Evolutionary conservation across 2,329 filamentous ascomycete species (phyloP).

Genomic region (Cryoendolithus antarcticus): DNA sequence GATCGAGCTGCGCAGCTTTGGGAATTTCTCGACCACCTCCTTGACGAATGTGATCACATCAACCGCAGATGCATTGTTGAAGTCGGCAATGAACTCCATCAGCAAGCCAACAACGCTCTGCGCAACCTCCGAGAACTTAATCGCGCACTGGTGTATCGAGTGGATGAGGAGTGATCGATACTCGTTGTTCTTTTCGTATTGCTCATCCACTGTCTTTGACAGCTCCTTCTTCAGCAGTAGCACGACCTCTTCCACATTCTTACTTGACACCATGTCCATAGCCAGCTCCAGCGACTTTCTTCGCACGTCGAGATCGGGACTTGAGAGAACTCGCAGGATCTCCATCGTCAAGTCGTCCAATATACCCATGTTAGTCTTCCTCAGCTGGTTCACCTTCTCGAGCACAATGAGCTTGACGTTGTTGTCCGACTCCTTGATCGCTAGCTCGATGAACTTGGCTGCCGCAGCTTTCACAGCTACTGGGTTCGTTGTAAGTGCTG

Average conservation of each 20-base stretch:
- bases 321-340: slow-evolving; percentile 84
- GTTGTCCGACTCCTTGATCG: slow-evolving; percentile 96
- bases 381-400: slow-evolving; percentile 78
- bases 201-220: slow-evolving; percentile 92
- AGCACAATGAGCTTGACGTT: slow-evolving; percentile 98
- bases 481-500: slow-evolving; percentile 85
- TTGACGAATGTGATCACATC: slow-evolving; percentile 98
- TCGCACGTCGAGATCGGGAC: slow-evolving; percentile 89
- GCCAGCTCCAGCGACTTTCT: slow-evolving; percentile 82
- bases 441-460: slow-evolving; percentile 88
- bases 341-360: slow-evolving; percentile 95
- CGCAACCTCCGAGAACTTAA: slow-evolving; percentile 97
- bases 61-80: slow-evolving; percentile 91
- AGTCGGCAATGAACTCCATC: slow-evolving; percentile 98
- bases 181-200: slow-evolving; percentile 96
- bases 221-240: slow-evolving; percentile 95
- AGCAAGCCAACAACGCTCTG: slow-evolving; percentile 90
- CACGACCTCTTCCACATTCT: slow-evolving; percentile 96
- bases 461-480: slow-evolving; percentile 96
- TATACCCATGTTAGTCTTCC: slow-evolving; percentile 79
- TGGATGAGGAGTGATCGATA: slow-evolving; percentile 93
- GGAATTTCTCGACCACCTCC: slow-evolving; percentile 97
- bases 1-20: slow-evolving; percentile 74
- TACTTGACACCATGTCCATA: slow-evolving; percentile 95
- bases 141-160: slow-evolving; percentile 94